A percentile compares a stretch with the other conserved stretches of the same genome.
Evolutionary conservation across 129 eudicot species (phyloP).

Genomic region (Flaveria bidentis): DNA sequence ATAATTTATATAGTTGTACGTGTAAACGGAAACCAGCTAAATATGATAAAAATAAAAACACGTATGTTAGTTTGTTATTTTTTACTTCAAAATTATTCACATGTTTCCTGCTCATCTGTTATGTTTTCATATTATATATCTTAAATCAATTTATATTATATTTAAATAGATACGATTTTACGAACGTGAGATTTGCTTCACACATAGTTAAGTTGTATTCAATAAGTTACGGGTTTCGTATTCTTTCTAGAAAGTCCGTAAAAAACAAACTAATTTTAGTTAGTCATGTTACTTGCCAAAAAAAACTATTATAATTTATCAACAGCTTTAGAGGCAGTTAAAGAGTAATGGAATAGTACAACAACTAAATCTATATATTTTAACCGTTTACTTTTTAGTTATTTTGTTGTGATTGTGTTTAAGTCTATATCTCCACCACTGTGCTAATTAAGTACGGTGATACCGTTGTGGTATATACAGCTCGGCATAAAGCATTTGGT

Average conservation of each 20-base stretch:
- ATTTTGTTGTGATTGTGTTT: no score
- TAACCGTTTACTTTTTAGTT: no score
- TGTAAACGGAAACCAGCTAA: no score
- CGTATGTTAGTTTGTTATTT: background rate
- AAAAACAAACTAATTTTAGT: background rate
- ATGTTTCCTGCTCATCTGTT: background rate
- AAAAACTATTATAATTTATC: background rate
- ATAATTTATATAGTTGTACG: no score
- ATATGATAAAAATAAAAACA: background rate
- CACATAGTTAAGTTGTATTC: background rate
- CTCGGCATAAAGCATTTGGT: no score
- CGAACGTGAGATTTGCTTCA: slow-evolving; percentile 8
- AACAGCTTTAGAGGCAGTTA: background rate
- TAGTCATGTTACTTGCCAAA: background rate
- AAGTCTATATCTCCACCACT: no score
- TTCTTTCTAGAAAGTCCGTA: slow-evolving; percentile 2
- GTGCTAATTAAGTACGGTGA: no score
- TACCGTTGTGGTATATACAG: no score
- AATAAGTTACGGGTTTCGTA: background rate
- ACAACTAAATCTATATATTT: background rate
- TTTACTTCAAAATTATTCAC: background rate
- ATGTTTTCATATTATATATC: background rate
- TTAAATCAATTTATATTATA: background rate
- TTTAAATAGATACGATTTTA: background rate
- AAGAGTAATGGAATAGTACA: no score